Evolutionary conservation across 2,329 filamentous ascomycete species (phyloP), one percentile per base, ranked within the genome.

Genomic region (Mycosphaerella arachidis): DNA sequence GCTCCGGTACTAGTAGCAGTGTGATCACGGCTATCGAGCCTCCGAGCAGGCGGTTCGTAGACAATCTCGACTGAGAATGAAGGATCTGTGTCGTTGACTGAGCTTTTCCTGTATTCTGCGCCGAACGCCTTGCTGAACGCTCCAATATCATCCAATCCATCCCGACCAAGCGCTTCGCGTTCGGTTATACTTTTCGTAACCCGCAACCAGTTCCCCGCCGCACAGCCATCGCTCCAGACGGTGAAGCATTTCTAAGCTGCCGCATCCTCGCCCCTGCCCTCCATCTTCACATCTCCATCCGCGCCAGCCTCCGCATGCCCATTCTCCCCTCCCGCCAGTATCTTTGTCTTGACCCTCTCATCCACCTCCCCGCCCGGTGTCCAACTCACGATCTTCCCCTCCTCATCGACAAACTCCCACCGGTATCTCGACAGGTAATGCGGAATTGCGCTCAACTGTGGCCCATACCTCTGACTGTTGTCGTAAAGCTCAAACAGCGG

Each of bases 401-500:
- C 84, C 77, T 99, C 94, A 74, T 99, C 91, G 48, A 97, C 89
- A 69, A 96, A 97, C 73, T 99, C 92, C 73, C 97, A 97, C 77
- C 97, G 95, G 78, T 97, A 99, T 57, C 92, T 84, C 65, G 92
- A 96, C 10, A 99, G 84, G 4, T 97, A 83, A 74, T 99, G 94
- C 0, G 94, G 94, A 58, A 99, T 97, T 0, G 94, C 94, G 1
- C 92, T 96, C 16, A 99, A 86, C 74, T 99, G 94, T 4, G 94
- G 94, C 0, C 94, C 94, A 73, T 99, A 99, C 61, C 94, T 84
- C 12, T 88, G 89, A 0, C 91, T 96, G 76, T 99, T 99, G 72
- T 99, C 94, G 80, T 99, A 99, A 43, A 99, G 86, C 78, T 99
- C 94, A 77, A 97, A 97, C 0, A 99, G 82, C 0, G 94, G 94